Conservation (phyloP, 163 green algal genomes). For the Smithsoniella earleae region DNA sequence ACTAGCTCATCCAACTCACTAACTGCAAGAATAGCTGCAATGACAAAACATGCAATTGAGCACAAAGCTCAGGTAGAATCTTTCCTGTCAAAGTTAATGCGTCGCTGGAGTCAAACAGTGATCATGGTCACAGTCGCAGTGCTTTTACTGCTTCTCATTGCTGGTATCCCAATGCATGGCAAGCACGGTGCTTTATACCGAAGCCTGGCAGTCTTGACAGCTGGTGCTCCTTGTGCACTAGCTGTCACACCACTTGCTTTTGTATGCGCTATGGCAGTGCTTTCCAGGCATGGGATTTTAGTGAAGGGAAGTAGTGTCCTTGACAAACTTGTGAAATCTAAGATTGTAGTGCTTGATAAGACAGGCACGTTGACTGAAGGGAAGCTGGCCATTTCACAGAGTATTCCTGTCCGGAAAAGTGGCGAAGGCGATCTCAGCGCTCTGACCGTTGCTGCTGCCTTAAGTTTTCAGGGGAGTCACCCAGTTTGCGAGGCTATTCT, state of each 20-base stretch:
- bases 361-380: slow-evolving; percentile 92
- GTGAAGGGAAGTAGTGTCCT: slow-evolving; percentile 74
- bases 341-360: slow-evolving; percentile 87
- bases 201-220: slow-evolving; percentile 82
- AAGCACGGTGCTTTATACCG: slow-evolving; percentile 72
- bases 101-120: slow-evolving; percentile 67
- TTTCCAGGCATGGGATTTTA: slow-evolving; percentile 67
- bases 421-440: no score
- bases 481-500: slow-evolving; percentile 61
- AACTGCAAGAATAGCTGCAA: slow-evolving; percentile 1
- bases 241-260: slow-evolving; percentile 90
- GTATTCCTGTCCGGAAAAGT: no score
- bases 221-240: slow-evolving; percentile 87
- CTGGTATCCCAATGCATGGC: slow-evolving; percentile 58
- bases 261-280: slow-evolving; percentile 75
- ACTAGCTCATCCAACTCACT: neutral
- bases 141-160: slow-evolving; percentile 46
- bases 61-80: neutral
- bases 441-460: slow-evolving; percentile 58
- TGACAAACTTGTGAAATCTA: slow-evolving; percentile 65
- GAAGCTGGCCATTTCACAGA: slow-evolving; percentile 32
- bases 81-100: neutral
- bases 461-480: slow-evolving; percentile 69
- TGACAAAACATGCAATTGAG: neutral
- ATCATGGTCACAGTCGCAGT: slow-evolving; percentile 52